Percentiles rank a stretch among this genome's conserved stretches.
phyloP scores from a whole-genome alignment of 495 filamentous ascomycete species.

The Neurospora africana region DNA sequence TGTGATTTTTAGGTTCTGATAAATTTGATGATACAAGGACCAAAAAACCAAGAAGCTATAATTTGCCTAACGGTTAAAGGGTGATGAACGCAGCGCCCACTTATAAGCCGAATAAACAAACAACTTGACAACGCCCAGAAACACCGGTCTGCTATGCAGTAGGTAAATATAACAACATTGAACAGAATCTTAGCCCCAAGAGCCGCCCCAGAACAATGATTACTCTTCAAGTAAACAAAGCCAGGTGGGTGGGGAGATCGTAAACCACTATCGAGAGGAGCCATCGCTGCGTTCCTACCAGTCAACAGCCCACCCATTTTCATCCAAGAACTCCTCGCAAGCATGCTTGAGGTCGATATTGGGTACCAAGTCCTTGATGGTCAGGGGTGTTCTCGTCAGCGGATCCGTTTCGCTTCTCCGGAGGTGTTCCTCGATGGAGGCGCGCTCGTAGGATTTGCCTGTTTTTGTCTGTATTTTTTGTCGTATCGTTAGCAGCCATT shows the following conservation, averaged over 20 bases:
- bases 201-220: not conserved
- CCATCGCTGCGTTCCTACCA: conserved; percentile 44
- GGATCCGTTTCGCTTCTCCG: conserved; percentile 67
- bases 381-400: conserved; percentile 65
- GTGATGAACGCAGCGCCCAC: not conserved
- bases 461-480: conserved; percentile 53
- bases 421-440: conserved; percentile 79
- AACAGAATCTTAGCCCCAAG: not conserved
- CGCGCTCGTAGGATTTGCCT: conserved; percentile 80
- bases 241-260: not conserved
- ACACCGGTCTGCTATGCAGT: not conserved
- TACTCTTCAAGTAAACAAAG: not conserved
- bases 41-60: not conserved
- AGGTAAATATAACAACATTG: not conserved
- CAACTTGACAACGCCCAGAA: not conserved
- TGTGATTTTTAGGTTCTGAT: not conserved
- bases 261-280: not conserved
- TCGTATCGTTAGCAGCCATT: conserved; percentile 4
- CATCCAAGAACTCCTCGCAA: conserved; percentile 69
- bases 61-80: not conserved
- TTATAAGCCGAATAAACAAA: not conserved
- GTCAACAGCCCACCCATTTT: conserved; percentile 92
- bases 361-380: conserved; percentile 60
- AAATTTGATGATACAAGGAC: not conserved
- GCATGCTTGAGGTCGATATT: conserved; percentile 79